These are phyloP conservation scores for Aureobasidium mangrovei DNA, from an alignment of 2,329 filamentous ascomycete genomes.

Conservation along the genomic window DNA sequence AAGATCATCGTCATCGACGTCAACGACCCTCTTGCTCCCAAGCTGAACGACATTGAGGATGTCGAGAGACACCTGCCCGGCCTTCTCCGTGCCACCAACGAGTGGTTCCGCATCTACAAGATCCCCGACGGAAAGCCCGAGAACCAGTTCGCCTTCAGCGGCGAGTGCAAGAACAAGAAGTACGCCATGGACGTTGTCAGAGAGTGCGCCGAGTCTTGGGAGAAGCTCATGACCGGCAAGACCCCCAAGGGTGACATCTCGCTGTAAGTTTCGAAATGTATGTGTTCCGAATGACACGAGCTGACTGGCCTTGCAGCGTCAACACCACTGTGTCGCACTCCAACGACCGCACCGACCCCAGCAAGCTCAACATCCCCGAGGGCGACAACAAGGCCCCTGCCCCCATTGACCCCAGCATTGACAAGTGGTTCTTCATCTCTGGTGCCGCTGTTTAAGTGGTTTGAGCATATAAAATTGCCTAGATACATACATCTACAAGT, in stretches of 20 bases:
- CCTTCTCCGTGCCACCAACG: constrained; percentile 93
- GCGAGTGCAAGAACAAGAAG: constrained; percentile 99
- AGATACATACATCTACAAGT: constrained; percentile 9
- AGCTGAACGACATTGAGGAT: constrained; percentile 98
- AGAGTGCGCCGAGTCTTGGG: constrained; percentile 96
- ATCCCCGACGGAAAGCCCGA: constrained; percentile 99
- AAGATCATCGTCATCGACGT: constrained; percentile 99
- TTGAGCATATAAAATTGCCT: neutral
- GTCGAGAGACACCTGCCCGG: constrained; percentile 97
- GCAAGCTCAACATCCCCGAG: constrained; percentile 66
- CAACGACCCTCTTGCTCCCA: constrained; percentile 90
- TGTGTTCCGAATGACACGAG: constrained; percentile 12
- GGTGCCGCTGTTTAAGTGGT: constrained; percentile 54
- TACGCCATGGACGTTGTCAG: constrained; percentile 93
- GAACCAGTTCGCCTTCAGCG: constrained; percentile 99
- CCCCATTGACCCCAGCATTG: constrained; percentile 90
- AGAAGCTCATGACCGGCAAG: constrained; percentile 90
- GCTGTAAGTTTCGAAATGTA: constrained; percentile 52
- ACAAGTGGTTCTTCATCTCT: constrained; percentile 99
- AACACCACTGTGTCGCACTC: constrained; percentile 73
- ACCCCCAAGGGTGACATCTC: constrained; percentile 66
- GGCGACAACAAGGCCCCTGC: constrained; percentile 74
- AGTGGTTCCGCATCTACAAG: constrained; percentile 99
- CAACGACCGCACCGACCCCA: constrained; percentile 57
- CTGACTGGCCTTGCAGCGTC: constrained; percentile 47